Percentiles rank a stretch among this genome's conserved stretches.
phyloP scores from a whole-genome alignment of 305 asterid species.

The Fraxinus platypoda region DNA sequence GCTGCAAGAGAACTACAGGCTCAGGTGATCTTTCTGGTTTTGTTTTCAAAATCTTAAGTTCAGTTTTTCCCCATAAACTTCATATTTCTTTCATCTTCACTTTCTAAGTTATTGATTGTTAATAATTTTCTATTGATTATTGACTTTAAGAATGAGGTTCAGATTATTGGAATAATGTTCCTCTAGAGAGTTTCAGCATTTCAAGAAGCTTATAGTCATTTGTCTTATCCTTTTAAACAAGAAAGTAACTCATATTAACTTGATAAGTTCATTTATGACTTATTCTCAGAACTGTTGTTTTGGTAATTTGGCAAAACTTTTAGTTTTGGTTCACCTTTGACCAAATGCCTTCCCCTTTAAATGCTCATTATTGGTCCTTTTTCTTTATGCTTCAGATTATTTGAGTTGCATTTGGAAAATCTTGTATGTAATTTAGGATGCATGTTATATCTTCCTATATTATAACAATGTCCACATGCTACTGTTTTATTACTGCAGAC shows the following conservation, averaged over 20 bases:
- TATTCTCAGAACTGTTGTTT: background rate
- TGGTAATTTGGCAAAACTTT: constrained; percentile 9
- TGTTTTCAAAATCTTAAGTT: background rate
- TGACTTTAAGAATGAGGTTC: background rate
- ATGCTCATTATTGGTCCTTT: constrained; percentile 12
- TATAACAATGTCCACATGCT: constrained; percentile 39
- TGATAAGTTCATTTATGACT: background rate
- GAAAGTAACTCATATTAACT: background rate
- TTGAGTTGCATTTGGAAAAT: constrained; percentile 9
- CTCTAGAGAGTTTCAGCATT: background rate
- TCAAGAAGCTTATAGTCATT: background rate
- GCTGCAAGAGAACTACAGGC: constrained; percentile 91
- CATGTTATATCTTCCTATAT: constrained; percentile 23
- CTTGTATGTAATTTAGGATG: constrained; percentile 15
- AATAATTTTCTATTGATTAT: background rate
- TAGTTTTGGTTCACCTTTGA: constrained; percentile 18
- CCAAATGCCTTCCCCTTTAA: constrained; percentile 10
- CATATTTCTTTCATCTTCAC: constrained; percentile 19
- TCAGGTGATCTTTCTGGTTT: constrained; percentile 62
- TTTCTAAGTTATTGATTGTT: background rate
- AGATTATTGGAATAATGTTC: background rate
- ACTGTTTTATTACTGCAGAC: constrained; percentile 66
- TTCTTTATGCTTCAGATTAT: constrained; percentile 16
- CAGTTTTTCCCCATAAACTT: constrained; percentile 5
- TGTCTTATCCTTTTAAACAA: background rate